A percentile compares a stretch with the other conserved stretches of the same genome.
Evolutionary conservation across 2,329 filamentous ascomycete species (phyloP).

Genomic region (Ophiobolus disseminans): DNA sequence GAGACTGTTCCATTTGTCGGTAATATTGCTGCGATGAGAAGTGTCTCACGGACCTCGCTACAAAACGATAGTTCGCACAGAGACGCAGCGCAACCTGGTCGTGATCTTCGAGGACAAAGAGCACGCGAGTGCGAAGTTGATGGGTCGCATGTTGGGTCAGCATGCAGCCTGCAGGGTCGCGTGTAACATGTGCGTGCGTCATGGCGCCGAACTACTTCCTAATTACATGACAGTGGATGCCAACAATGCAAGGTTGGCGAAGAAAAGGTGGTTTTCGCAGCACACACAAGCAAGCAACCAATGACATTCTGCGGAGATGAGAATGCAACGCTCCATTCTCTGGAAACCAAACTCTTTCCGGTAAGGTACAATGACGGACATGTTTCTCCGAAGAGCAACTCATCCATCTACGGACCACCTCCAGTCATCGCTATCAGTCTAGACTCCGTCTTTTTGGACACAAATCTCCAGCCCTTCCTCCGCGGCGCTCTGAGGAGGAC

Average conservation of each 20-base stretch:
- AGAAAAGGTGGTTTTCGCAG: neutral
- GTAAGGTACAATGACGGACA: neutral
- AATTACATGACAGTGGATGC: neutral
- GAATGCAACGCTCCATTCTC: neutral
- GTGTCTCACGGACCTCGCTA: neutral
- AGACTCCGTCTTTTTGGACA: too few species aligned
- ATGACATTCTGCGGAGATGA: neutral
- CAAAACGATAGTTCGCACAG: neutral
- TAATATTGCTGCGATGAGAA: conserved; percentile 2
- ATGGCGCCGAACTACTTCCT: neutral
- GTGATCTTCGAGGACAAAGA: neutral
- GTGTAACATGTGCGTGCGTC: neutral
- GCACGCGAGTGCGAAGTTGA: neutral
- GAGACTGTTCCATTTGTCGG: conserved; percentile 3
- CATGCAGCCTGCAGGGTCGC: neutral
- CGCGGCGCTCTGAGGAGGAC: too few species aligned
- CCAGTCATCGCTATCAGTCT: too few species aligned
- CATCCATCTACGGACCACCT: neutral
- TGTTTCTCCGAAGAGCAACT: neutral
- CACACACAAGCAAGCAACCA: neutral
- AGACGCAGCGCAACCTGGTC: neutral
- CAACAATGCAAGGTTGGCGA: neutral
- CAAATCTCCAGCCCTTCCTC: too few species aligned
- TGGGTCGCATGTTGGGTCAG: conserved; percentile 2
- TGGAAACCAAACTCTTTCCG: too few species aligned